These are phyloP conservation scores for Nasturtium officinale DNA, from an alignment of 345 rosid genomes.

Conservation along the genomic window DNA sequence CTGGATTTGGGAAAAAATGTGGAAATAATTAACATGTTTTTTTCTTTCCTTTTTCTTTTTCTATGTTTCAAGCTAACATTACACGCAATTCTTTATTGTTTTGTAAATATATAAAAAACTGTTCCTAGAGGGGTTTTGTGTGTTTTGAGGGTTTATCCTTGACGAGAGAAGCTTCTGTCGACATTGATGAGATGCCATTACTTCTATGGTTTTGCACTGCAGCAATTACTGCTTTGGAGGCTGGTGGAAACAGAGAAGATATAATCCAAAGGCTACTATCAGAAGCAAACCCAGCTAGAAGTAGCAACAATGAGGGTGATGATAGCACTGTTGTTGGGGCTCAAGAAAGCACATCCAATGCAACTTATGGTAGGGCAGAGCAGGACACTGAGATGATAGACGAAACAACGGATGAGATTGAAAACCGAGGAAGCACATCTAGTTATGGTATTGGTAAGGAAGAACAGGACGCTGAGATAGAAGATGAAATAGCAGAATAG, in stretches of 20 bases:
- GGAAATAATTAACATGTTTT: constrained; percentile 29
- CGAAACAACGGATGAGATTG: constrained; percentile 54
- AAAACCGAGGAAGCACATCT: constrained; percentile 10
- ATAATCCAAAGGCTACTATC: constrained; percentile 56
- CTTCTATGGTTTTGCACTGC: constrained; percentile 26
- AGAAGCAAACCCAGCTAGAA: constrained; percentile 21
- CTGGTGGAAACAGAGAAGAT: constrained; percentile 55
- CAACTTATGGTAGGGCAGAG: constrained; percentile 29
- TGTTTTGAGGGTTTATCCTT: neutral
- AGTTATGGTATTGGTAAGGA: constrained; percentile 34
- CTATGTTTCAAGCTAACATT: constrained; percentile 12
- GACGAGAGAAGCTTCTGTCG: neutral
- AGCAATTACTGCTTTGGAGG: constrained; percentile 63
- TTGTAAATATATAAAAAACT: constrained; percentile 18
- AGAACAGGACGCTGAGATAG: constrained; percentile 76
- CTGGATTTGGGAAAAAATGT: constrained; percentile 15
- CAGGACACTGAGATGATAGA: constrained; percentile 83
- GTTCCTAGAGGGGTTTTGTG: constrained; percentile 3
- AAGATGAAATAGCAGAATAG: constrained; percentile 65
- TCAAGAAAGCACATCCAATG: constrained; percentile 21
- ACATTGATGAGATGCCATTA: constrained; percentile 1
- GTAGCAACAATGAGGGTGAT: neutral
- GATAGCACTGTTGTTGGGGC: neutral
- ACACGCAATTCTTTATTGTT: constrained; percentile 41
- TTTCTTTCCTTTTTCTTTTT: no score